These are phyloP conservation scores for Dothiorella sarmentorum DNA, from an alignment of 2,329 filamentous ascomycete genomes.

Conservation along the genomic window DNA sequence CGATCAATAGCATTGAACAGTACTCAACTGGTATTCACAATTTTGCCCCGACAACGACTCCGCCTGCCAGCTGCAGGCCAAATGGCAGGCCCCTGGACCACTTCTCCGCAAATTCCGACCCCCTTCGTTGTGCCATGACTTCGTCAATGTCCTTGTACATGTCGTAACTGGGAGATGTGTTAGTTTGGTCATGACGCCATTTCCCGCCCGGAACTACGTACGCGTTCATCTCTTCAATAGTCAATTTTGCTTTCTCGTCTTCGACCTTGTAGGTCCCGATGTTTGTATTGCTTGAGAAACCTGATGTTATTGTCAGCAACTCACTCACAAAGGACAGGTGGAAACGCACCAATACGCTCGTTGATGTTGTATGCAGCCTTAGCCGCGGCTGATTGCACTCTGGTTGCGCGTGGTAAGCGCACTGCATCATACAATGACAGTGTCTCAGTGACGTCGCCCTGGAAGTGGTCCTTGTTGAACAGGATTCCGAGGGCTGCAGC, in stretches of 20 bases:
- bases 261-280: conserved; percentile 59
- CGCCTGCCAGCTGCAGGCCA: not conserved
- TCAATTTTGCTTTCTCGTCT: conserved; percentile 59
- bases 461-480: conserved; percentile 50
- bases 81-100: not conserved
- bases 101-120: not conserved
- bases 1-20: too few relatives aligned
- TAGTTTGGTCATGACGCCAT: not conserved
- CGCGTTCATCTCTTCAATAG: conserved; percentile 68
- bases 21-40: too few relatives aligned
- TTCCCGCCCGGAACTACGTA: conserved; percentile 32
- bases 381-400: conserved; percentile 37
- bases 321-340: too few relatives aligned
- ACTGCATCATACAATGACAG: conserved; percentile 37
- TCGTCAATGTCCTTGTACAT: conserved; percentile 11
- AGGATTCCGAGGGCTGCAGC: conserved; percentile 61
- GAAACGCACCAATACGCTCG: conserved; percentile 41
- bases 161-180: not conserved
- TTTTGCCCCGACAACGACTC: not conserved
- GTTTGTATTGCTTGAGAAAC: conserved; percentile 59
- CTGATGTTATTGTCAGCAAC: not conserved
- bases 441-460: conserved; percentile 31
- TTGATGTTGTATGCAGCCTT: conserved; percentile 39
- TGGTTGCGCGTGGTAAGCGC: conserved; percentile 36
- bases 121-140: not conserved